Base-by-base conservation (phyloP, 805 yeast genomes). In the Teunomyces aglyptinius region DNA sequence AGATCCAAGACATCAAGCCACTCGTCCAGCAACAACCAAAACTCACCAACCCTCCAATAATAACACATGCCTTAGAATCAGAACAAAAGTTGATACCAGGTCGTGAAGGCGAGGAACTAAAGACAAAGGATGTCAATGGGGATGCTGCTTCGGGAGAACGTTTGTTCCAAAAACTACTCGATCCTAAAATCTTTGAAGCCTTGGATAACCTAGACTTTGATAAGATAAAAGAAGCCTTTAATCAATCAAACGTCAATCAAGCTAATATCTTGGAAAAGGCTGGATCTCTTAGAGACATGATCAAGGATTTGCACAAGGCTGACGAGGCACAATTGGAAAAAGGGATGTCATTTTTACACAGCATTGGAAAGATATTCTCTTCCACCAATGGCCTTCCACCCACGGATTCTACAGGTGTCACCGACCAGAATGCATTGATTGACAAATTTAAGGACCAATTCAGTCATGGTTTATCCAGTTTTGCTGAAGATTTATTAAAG, bases 401-500 rank as follows among this genome's bases (percentile, higher is more conserved):
- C 8, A 38, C 34, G 11, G 43, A 46, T 20, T 39, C 42, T n/a
- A 36, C 35, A n/a, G 53, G 51, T 12, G 38, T 42, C 10, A 19
- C 15, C 6, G 28, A 19, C 48, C 20, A 36, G 18, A 49, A 48
- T 32, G 44, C 47, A 8, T 47, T 42, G 16, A 43, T 40, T 22
- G 51, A 49, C n/a, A 50, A 47, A 7, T 41, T 59, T 26, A 53
- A 51, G 41, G 58, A 56, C 43, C 58, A 58, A 41, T 45, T 63
- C 28, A 51, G 61, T 12, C 55, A 55, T 42, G 67, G 65, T 12
- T 54, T 67, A 29, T 59, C 65, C 3, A 60, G 49, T 29, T 66
- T 90, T 36, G 94, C 96, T 0, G 95, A 89, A 53, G 95, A 89
- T 57, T 64, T 90, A 22, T 73, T 89, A 55, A 80, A 80, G 54